Conservation (phyloP, 2,329 filamentous ascomycete genomes). For the Cryphonectria parasitica region DNA sequence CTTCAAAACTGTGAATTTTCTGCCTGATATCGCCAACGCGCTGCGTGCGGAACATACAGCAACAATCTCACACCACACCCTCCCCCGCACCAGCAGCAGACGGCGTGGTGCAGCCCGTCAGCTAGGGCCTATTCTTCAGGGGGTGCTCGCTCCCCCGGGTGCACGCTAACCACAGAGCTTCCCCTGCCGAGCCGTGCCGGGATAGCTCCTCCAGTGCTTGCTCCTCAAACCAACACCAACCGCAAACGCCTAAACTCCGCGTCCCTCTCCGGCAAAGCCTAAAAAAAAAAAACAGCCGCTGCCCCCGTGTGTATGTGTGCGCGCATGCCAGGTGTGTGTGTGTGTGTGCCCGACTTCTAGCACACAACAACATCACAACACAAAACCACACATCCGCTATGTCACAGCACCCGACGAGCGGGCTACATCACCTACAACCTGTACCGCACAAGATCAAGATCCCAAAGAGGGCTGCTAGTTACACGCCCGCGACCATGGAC, state of each 20-base stretch:
- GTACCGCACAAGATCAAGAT: slow-evolving; percentile 64
- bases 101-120: neutral
- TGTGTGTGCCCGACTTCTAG: slow-evolving; percentile 10
- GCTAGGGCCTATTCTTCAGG: slow-evolving; percentile 2
- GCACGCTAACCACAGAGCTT: slow-evolving; percentile 1
- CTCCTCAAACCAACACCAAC: slow-evolving; percentile 1
- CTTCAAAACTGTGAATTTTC: neutral
- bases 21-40: neutral
- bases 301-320: neutral
- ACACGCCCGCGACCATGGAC: slow-evolving; percentile 64
- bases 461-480: slow-evolving; percentile 60
- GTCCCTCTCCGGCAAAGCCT: neutral
- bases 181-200: slow-evolving; percentile 7
- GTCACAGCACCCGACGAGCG: slow-evolving; percentile 28
- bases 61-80: neutral
- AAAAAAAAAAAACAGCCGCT: slow-evolving; percentile 11
- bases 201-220: slow-evolving; percentile 1
- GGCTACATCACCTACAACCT: slow-evolving; percentile 25
- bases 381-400: slow-evolving; percentile 27
- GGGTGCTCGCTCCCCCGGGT: neutral
- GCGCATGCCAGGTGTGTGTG: neutral
- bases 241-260: neutral
- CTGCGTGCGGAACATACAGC: neutral
- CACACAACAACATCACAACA: slow-evolving; percentile 21
- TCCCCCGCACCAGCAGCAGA: neutral